These are phyloP conservation scores for Hypericum androsaemum DNA, from an alignment of 345 rosid genomes.

Conservation along the genomic window DNA sequence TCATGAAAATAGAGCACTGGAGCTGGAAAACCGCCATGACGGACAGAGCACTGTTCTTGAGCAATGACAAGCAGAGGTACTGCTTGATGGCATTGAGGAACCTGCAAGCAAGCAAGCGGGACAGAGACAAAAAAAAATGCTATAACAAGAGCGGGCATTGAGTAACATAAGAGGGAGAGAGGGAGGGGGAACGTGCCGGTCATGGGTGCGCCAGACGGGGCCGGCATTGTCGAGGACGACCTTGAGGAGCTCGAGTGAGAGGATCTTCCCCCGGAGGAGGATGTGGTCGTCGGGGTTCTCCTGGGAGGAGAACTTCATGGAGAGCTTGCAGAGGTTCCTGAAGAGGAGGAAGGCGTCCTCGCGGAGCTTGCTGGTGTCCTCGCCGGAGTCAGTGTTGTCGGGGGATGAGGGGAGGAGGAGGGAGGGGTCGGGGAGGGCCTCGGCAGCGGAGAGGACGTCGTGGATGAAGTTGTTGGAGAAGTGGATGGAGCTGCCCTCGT, in stretches of 20 bases:
- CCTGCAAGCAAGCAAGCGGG: too few species aligned
- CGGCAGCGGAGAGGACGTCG: constrained; percentile 60
- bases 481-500: constrained; percentile 77
- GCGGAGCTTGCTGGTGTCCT: constrained; percentile 47
- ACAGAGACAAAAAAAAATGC: neutral
- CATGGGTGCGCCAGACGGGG: constrained; percentile 63
- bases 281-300: constrained; percentile 88
- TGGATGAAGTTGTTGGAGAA: constrained; percentile 62
- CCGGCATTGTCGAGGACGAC: constrained; percentile 67
- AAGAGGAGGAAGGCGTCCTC: constrained; percentile 82
- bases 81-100: constrained; percentile 78
- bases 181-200: constrained; percentile 77
- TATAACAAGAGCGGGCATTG: neutral
- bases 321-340: constrained; percentile 78
- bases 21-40: constrained; percentile 95
- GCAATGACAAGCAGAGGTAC: constrained; percentile 78
- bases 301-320: constrained; percentile 90
- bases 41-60: constrained; percentile 90
- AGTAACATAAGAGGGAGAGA: constrained; percentile 7
- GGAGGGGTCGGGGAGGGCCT: constrained; percentile 43
- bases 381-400: constrained; percentile 1
- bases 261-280: constrained; percentile 76
- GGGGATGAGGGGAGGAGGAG: constrained; percentile 21
- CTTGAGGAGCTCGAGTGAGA: constrained; percentile 77
- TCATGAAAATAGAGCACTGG: constrained; percentile 79